Percentiles rank a stretch among this genome's conserved stretches.
phyloP scores from a whole-genome alignment of 495 filamentous ascomycete genomes.

The Penicillium pancosmium region DNA sequence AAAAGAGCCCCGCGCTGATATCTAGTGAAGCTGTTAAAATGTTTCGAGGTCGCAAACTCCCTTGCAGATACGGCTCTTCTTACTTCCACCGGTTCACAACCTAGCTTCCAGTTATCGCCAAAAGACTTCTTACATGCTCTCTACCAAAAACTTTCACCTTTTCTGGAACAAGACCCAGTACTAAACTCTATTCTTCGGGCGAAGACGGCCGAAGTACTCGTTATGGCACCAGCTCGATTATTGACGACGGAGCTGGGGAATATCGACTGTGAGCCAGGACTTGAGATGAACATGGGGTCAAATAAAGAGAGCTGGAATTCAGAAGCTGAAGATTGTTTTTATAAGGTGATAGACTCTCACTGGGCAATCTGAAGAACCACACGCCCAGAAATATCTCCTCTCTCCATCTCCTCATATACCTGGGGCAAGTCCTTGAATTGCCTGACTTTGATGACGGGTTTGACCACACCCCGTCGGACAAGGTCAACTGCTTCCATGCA shows the following conservation, averaged over 20 bases:
- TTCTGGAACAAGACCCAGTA: constrained; percentile 31
- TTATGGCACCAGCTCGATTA: constrained; percentile 29
- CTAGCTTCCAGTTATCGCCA: constrained; percentile 26
- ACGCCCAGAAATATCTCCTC: constrained; percentile 44
- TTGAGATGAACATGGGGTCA: background rate
- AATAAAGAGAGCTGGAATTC: background rate
- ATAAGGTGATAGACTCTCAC: constrained; percentile 4
- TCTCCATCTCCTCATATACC: constrained; percentile 53
- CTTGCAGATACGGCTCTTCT: constrained; percentile 37
- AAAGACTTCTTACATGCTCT: constrained; percentile 36
- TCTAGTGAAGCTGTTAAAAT: constrained; percentile 31
- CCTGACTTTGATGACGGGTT: constrained; percentile 47
- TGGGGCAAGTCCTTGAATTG: constrained; percentile 46
- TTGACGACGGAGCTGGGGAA: constrained; percentile 5
- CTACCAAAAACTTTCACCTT: constrained; percentile 35
- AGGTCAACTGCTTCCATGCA: constrained; percentile 55
- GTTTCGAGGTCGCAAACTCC: constrained; percentile 39
- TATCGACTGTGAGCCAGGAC: background rate
- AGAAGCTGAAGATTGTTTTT: background rate
- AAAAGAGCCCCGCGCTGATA: background rate
- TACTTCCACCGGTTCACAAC: constrained; percentile 1
- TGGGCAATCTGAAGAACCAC: constrained; percentile 40
- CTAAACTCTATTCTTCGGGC: constrained; percentile 32
- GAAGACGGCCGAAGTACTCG: constrained; percentile 35
- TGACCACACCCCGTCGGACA: constrained; percentile 48